Conservation (phyloP, 2,329 filamentous ascomycete species). For the Phialemonium atrogriseum region DNA sequence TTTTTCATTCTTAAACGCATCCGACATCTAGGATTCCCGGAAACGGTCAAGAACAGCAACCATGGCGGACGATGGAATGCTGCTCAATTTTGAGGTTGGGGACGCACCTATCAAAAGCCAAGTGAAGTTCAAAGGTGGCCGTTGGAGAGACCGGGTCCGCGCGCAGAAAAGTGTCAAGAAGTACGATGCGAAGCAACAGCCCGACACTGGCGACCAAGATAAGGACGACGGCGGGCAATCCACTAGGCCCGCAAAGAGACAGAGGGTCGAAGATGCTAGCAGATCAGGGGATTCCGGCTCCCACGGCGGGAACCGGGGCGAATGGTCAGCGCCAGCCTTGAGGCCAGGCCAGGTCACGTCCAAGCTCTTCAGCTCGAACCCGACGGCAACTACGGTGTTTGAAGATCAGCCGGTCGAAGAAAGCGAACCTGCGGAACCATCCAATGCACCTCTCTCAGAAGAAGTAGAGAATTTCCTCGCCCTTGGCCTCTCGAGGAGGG, state of each 20-base stretch:
- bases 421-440: conserved; percentile 57
- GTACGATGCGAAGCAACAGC: conserved; percentile 6
- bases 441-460: conserved; percentile 81
- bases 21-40: too few species aligned
- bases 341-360: conserved; percentile 56
- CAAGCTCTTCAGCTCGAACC: conserved; percentile 87
- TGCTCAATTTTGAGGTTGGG: conserved; percentile 81
- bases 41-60: conserved; percentile 7
- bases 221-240: conserved; percentile 16
- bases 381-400: conserved; percentile 56
- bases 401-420: conserved; percentile 38
- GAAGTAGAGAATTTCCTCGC: conserved; percentile 81
- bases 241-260: conserved; percentile 6
- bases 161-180: conserved; percentile 56
- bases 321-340: conserved; percentile 15
- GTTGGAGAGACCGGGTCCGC: conserved; percentile 80
- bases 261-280: conserved; percentile 18
- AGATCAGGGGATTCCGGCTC: too few species aligned
- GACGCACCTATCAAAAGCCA: conserved; percentile 55
- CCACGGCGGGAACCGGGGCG: too few species aligned
- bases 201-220: conserved; percentile 15
- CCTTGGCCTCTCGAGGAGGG: conserved; percentile 69
- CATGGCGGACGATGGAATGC: conserved; percentile 94
- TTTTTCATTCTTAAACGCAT: too few species aligned
- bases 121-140: conserved; percentile 74